A percentile compares a stretch with the other conserved stretches of the same genome.
These are phyloP conservation scores for Penicillium antarcticum DNA, from an alignment of 495 filamentous ascomycete species.

Conservation along the genomic window DNA sequence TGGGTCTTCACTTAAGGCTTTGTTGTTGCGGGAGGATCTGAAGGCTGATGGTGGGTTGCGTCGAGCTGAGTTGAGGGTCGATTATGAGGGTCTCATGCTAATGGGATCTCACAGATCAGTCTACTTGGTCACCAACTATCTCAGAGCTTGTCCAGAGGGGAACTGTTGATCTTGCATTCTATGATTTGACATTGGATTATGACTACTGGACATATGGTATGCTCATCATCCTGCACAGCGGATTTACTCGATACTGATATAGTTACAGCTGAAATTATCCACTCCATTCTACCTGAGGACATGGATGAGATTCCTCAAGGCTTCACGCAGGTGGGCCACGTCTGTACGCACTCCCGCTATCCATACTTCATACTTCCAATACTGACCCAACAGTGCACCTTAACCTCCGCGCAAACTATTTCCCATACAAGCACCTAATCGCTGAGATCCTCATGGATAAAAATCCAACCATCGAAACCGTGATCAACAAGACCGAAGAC, in stretches of 20 bases:
- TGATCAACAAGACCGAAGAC: slow-evolving; percentile 93
- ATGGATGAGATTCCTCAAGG: slow-evolving; percentile 78
- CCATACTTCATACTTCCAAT: neutral
- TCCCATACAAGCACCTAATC: slow-evolving; percentile 80
- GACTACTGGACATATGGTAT: slow-evolving; percentile 81
- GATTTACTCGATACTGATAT: neutral
- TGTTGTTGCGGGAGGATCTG: slow-evolving; percentile 70
- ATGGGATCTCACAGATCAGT: slow-evolving; percentile 50
- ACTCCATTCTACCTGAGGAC: slow-evolving; percentile 67
- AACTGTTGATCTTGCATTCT: slow-evolving; percentile 67
- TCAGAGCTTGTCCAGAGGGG: slow-evolving; percentile 62
- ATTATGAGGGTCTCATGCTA: slow-evolving; percentile 29
- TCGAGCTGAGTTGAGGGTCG: slow-evolving; percentile 42
- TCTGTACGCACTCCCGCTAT: slow-evolving; percentile 52
- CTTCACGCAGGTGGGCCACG: slow-evolving; percentile 83
- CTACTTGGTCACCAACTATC: slow-evolving; percentile 71
- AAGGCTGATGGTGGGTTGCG: slow-evolving; percentile 58
- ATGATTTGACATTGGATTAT: slow-evolving; percentile 73
- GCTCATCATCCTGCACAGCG: neutral
- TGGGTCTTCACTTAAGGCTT: slow-evolving; percentile 58
- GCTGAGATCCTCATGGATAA: slow-evolving; percentile 86
- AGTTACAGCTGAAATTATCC: slow-evolving; percentile 72
- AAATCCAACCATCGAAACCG: slow-evolving; percentile 72
- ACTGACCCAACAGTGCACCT: slow-evolving; percentile 61
- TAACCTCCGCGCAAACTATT: slow-evolving; percentile 78